Evolutionary conservation across 2,329 filamentous ascomycete genomes (phyloP).

Genomic region (Penicillium sp.): DNA sequence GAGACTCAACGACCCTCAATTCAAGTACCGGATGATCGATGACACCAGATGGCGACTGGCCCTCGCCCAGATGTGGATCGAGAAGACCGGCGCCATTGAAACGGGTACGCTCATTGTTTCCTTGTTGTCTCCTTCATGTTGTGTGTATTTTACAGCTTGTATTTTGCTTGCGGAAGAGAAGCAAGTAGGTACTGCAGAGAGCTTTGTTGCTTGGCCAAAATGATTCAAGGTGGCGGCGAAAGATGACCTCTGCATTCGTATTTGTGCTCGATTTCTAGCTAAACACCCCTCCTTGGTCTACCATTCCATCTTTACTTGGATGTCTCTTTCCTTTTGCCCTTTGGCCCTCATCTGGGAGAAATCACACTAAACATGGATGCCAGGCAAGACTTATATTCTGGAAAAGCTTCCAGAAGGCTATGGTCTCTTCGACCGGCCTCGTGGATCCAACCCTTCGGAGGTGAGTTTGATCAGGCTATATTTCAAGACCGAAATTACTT

Average conservation of each 20-base stretch:
- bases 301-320: neutral
- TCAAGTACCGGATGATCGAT: constrained; percentile 35
- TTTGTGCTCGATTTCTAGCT: neutral
- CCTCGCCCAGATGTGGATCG: constrained; percentile 50
- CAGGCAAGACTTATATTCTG: constrained; percentile 50
- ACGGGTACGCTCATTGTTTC: constrained; percentile 29
- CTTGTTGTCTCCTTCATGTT: neutral
- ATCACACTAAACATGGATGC: neutral
- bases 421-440: constrained; percentile 49
- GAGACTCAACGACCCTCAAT: constrained; percentile 25
- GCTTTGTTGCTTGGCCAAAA: neutral
- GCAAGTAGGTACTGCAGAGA: neutral
- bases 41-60: constrained; percentile 49
- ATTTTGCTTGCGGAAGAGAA: neutral
- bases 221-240: neutral
- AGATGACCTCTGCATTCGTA: neutral
- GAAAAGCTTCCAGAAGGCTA: constrained; percentile 56
- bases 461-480: constrained; percentile 24
- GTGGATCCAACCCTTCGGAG: constrained; percentile 36
- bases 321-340: neutral
- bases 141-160: neutral
- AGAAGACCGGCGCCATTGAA: constrained; percentile 39
- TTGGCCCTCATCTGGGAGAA: too few relatives aligned
- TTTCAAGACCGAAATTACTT: neutral
- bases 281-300: neutral